Evolutionary conservation across 257 asterid genomes (phyloP), one percentile per base, ranked within the genome.

Genomic region (Solanum lignicaule): DNA sequence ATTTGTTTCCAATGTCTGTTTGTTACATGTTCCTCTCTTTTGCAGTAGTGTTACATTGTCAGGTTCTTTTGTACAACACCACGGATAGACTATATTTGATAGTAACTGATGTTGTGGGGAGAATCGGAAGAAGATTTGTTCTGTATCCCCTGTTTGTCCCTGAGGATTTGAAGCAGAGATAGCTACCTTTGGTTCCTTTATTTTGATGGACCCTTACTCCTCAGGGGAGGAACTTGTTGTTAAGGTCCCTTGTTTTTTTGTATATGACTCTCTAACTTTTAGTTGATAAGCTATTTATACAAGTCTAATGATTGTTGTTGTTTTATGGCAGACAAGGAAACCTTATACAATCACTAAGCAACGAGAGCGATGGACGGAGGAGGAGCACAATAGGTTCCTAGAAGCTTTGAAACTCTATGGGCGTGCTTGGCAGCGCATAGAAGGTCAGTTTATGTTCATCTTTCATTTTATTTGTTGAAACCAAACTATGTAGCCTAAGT

Each of bases 381-480:
- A 94, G 95, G 99, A 96, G 91, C 99, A 96, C 87, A 93, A 91
- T 88, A 93, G 95, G 92, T 96, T 96, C 92, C 89, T 96, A 27
- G 98, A 95, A 86, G 99, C 99, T 71, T 92, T 96, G 91, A 96
- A 94, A 93, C 98, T 95, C 87, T 92, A 96, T 91, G 99, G 99
- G 72, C 99, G 99, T 73, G 97, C 99, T 89, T 96, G 99, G 99
- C 99, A 96, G 94, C 98, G 98, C 48, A 96, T 96, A 90, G 98
- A 96, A 96, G 99, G 99, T 96, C 39, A 13, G 81, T 84, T 85
- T 87, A 87, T 75, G 13, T 85, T 36, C 46, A 4, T 82, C 12
- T 12, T 36, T 46, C 27, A 5, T 18, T 81, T 81, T 46, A 27
- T 48, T 81, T 16, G 85, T 48, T 81, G 69, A 29, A 74, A 48